phyloP scores from a whole-genome alignment of 2,329 filamentous ascomycete species.

The Zarea fungicola region DNA sequence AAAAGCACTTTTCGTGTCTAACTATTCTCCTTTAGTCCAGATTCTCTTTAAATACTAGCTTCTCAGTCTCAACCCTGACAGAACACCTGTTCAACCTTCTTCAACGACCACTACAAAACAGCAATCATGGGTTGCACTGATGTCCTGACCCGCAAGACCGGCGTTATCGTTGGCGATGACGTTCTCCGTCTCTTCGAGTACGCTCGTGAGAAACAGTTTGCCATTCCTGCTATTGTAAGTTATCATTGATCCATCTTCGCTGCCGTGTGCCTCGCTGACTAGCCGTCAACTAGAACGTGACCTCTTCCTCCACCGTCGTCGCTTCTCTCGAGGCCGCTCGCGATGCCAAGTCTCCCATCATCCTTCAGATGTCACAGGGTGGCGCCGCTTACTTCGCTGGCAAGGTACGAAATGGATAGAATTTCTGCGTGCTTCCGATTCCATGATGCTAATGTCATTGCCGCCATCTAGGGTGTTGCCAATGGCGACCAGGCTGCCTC shows the following conservation, averaged over 20 bases:
- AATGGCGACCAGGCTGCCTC: slow-evolving; percentile 81
- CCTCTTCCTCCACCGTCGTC: slow-evolving; percentile 74
- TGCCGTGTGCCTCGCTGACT: not conserved
- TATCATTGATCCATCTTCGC: slow-evolving; percentile 6
- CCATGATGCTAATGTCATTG: not conserved
- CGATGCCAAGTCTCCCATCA: slow-evolving; percentile 84
- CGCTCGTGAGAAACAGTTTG: slow-evolving; percentile 80
- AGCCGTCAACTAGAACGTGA: slow-evolving; percentile 66
- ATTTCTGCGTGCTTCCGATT: not conserved
- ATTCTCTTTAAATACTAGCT: not conserved
- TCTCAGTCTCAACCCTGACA: not conserved
- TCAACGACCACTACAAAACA: slow-evolving; percentile 19
- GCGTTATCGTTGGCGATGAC: slow-evolving; percentile 51
- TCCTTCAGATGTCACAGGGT: slow-evolving; percentile 91
- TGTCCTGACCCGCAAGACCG: slow-evolving; percentile 47
- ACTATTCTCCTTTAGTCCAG: not conserved
- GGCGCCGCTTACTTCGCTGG: slow-evolving; percentile 90
- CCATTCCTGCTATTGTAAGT: slow-evolving; percentile 70
- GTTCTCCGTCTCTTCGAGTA: slow-evolving; percentile 74
- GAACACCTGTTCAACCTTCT: not conserved
- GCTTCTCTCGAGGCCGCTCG: slow-evolving; percentile 90
- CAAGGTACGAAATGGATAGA: slow-evolving; percentile 50
- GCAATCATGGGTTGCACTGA: slow-evolving; percentile 34
- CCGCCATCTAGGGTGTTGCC: slow-evolving; percentile 64
- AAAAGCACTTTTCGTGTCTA: slow-evolving; percentile 7